These are phyloP conservation scores for Bertia moriformis DNA, from an alignment of 2,329 filamentous ascomycete genomes.

Conservation along the genomic window DNA sequence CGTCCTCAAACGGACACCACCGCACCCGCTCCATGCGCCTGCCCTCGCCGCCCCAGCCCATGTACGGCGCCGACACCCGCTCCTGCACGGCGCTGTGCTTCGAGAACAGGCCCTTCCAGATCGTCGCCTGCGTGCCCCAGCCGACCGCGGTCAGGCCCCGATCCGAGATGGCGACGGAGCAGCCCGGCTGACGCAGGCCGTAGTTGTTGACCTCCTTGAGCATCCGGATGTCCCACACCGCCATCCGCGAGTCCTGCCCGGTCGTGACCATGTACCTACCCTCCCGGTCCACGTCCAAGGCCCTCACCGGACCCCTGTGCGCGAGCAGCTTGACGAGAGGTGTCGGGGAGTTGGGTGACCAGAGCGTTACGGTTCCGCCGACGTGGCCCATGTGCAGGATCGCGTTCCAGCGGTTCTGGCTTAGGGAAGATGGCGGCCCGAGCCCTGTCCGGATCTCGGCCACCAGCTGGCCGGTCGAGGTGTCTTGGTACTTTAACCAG, in stretches of 20 bases:
- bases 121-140: slow-evolving; percentile 75
- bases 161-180: slow-evolving; percentile 78
- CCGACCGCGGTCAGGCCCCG: slow-evolving; percentile 75
- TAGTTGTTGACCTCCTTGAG: slow-evolving; percentile 88
- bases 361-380: slow-evolving; percentile 85
- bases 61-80: slow-evolving; percentile 77
- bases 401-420: slow-evolving; percentile 84
- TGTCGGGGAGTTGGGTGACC: slow-evolving; percentile 81
- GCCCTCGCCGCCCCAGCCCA: slow-evolving; percentile 82
- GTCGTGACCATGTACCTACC: slow-evolving; percentile 92
- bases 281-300: slow-evolving; percentile 72
- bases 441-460: slow-evolving; percentile 73
- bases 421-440: slow-evolving; percentile 68
- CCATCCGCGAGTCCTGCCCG: slow-evolving; percentile 79
- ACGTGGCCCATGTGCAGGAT: slow-evolving; percentile 86
- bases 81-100: slow-evolving; percentile 49
- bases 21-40: slow-evolving; percentile 64
- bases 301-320: slow-evolving; percentile 76
- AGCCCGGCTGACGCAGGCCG: slow-evolving; percentile 67
- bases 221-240: slow-evolving; percentile 91
- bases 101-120: slow-evolving; percentile 83
- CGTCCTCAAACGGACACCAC: slow-evolving; percentile 92
- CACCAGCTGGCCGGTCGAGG: slow-evolving; percentile 79
- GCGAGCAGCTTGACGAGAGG: slow-evolving; percentile 83
- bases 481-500: slow-evolving; percentile 85